Conservation (phyloP, 768 basidiomycete species). For the Pisolithus tinctorius region DNA sequence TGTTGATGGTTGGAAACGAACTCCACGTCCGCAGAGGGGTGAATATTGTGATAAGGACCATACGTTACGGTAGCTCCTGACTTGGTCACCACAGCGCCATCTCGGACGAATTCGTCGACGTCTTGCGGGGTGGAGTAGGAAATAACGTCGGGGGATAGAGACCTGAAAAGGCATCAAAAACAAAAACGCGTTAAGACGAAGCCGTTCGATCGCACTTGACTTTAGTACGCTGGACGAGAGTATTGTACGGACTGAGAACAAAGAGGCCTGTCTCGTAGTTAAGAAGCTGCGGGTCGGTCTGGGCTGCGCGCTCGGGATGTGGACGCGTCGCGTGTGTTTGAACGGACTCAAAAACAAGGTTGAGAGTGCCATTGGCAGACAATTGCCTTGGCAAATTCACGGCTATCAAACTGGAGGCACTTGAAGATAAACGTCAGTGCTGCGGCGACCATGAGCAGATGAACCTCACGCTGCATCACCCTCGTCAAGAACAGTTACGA, state of each 20-base stretch:
- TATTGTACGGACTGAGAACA: slow-evolving; percentile 78
- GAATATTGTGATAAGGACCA: slow-evolving; percentile 79
- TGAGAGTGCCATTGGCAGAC: slow-evolving; percentile 53
- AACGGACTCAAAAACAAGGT: slow-evolving; percentile 72
- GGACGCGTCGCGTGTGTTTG: slow-evolving; percentile 75
- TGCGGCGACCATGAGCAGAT: slow-evolving; percentile 2
- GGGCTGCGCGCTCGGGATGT: slow-evolving; percentile 65
- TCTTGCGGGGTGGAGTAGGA: slow-evolving; percentile 65
- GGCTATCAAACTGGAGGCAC: slow-evolving; percentile 47
- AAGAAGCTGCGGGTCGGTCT: slow-evolving; percentile 73
- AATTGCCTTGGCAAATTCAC: slow-evolving; percentile 59
- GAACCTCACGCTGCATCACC: slow-evolving; percentile 47
- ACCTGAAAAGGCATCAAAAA: slow-evolving; percentile 34
- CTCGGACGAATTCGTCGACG: slow-evolving; percentile 52
- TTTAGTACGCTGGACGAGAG: slow-evolving; percentile 80
- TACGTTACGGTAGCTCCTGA: slow-evolving; percentile 80
- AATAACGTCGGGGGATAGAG: slow-evolving; percentile 63
- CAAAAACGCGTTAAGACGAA: not conserved
- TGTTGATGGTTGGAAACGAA: slow-evolving; percentile 62
- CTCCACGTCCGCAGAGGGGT: slow-evolving; percentile 46
- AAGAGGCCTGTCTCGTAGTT: slow-evolving; percentile 74
- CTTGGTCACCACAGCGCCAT: slow-evolving; percentile 59
- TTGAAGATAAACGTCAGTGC: slow-evolving; percentile 25
- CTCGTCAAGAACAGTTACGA: slow-evolving; percentile 41
- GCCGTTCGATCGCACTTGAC: slow-evolving; percentile 51